These are phyloP conservation scores for Xylaria sp. DNA, from an alignment of 2,329 filamentous ascomycete species.

Conservation along the genomic window DNA sequence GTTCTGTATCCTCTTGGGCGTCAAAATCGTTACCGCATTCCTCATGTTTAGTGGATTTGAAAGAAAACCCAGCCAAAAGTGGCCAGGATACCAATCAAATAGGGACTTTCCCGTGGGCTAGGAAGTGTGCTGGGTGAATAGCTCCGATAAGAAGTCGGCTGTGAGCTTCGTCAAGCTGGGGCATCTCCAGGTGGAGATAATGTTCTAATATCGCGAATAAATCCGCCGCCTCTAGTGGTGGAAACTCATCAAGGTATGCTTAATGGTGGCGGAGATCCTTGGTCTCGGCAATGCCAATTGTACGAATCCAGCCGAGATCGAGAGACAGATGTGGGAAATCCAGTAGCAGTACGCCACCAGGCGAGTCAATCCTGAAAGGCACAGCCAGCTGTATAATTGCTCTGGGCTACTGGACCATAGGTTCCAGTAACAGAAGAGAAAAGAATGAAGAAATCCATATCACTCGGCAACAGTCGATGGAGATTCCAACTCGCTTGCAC, in stretches of 20 bases:
- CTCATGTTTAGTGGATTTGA: not conserved
- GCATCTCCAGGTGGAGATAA: not conserved
- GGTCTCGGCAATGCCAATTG: conserved; percentile 11
- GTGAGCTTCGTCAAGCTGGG: not conserved
- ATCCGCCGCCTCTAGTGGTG: not conserved
- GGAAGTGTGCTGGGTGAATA: not conserved
- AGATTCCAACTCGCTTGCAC: not conserved
- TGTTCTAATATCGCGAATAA: not conserved
- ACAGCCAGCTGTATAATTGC: conserved; percentile 4
- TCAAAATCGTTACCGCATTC: not conserved
- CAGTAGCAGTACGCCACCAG: not conserved
- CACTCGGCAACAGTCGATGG: not conserved
- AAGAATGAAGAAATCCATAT: conserved; percentile 1
- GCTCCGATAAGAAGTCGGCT: conserved; percentile 1
- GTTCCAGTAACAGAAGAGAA: not conserved
- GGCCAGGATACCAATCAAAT: not conserved
- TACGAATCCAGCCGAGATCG: conserved; percentile 9
- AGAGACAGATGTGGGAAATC: conserved; percentile 1
- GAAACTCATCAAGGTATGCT: not conserved
- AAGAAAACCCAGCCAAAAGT: not conserved
- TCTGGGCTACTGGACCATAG: not conserved
- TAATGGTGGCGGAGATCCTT: not conserved
- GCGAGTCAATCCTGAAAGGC: conserved; percentile 7
- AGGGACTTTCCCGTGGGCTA: not conserved
- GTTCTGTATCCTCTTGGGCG: not conserved